Conservation (phyloP, 1,139 yeast species). For the Chernovozyma sophiae-reginae region DNA sequence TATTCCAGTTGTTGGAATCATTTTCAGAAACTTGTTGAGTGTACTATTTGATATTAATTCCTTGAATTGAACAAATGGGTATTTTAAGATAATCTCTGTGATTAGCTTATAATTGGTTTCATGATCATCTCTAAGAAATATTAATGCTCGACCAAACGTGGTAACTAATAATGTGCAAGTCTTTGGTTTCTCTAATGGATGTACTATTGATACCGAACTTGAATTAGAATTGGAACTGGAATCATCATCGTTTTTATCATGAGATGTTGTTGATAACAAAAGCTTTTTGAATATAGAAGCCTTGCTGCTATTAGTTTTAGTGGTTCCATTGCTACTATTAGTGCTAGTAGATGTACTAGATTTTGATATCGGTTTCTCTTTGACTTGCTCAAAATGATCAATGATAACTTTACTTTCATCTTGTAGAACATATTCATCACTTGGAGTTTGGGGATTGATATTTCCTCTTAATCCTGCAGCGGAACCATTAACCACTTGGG, state of each 20-base stretch:
- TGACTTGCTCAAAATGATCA: constrained; percentile 23
- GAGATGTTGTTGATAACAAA: constrained; percentile 11
- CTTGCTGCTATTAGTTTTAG: background rate
- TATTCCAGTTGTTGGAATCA: constrained; percentile 39
- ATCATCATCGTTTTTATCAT: constrained; percentile 5
- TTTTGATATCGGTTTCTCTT: constrained; percentile 8
- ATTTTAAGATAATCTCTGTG: constrained; percentile 46
- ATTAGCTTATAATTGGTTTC: constrained; percentile 34
- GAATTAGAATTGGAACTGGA: background rate
- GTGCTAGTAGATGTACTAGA: background rate
- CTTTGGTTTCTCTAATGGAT: constrained; percentile 33
- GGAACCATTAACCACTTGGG: constrained; percentile 56
- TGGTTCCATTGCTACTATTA: constrained; percentile 3
- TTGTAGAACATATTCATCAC: constrained; percentile 8
- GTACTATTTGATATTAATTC: constrained; percentile 39
- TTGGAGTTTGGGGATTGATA: background rate
- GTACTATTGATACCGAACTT: constrained; percentile 5
- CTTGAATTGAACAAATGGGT: constrained; percentile 48
- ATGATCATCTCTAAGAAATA: constrained; percentile 38
- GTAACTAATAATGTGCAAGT: constrained; percentile 51
- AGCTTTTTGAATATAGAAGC: constrained; percentile 27
- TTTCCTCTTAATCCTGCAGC: constrained; percentile 27
- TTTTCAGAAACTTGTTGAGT: constrained; percentile 25
- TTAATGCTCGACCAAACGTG: constrained; percentile 51
- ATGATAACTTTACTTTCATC: constrained; percentile 30